Evolutionary conservation across 169 alveolate genomes (phyloP), one percentile per base, ranked within the genome.

Genomic region (Hepatocystis sp.): DNA sequence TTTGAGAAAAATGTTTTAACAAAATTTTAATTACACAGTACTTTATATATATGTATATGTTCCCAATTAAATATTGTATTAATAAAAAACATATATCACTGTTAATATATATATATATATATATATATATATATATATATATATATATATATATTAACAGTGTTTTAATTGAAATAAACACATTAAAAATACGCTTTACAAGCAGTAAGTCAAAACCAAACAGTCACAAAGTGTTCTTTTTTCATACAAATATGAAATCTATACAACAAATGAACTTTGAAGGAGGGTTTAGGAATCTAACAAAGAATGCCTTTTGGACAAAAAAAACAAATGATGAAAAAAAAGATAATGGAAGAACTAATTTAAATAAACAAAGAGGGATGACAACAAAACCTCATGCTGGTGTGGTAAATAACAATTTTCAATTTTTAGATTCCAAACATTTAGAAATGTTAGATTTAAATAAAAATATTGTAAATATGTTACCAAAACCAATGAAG

Each of bases 391-490:
- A 76, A 25, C 34, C 76, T 23, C 8, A 27, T 76, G 65, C 19
- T 21, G n/a, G 51, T 10, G 44, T n/a, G 32, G 58, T 17, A 76
- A 58, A 58, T 56, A 23, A 30, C 51, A 76, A 52, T 23, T 76
- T 58, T 55, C 66, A 76, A 56, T 76, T 58, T 76, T 76, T 76
- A 60, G 88, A 76, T 76, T 19, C 88, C 19, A 76, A 56, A 13
- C 88, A 76, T 49, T 76, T 76, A 65, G 76, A 76, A 76, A 76
- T 76, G 88, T 63, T 76, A 46, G 88, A 76, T 52, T 52, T 76
- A 39, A 76, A 76, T 53, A 76, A 76, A 51, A 56, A 76, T 13
- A 56, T 76, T 36, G 51, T 32, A 27, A 63, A 76, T 34, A 40
- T 76, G 10, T 47, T 76, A 11, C 88, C 88, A 36, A 76, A 76